Evolutionary conservation across 352 stramenopile species (phyloP).

Genomic region (Pythium apleroticum): DNA sequence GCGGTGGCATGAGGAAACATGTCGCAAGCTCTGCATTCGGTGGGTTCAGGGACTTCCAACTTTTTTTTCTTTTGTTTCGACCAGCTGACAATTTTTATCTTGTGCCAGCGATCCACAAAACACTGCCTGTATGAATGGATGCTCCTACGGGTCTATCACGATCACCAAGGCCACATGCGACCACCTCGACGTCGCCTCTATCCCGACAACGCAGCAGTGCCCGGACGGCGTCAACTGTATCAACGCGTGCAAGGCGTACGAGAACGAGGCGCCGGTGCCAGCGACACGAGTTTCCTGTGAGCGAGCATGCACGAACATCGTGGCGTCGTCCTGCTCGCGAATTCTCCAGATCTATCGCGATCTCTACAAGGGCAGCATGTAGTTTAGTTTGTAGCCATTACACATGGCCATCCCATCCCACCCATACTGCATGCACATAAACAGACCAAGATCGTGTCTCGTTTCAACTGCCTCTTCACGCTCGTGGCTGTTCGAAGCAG

Average conservation of each 20-base stretch:
- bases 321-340: conserved; percentile 56
- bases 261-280: conserved; percentile 46
- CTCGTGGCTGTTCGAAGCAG: not conserved
- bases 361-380: conserved; percentile 35
- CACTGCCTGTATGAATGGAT: conserved; percentile 72
- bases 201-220: conserved; percentile 37
- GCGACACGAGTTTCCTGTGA: conserved; percentile 55
- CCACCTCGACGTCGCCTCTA: conserved; percentile 33
- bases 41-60: conserved; percentile 18
- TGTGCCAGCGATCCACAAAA: conserved; percentile 52
- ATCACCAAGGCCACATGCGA: conserved; percentile 71
- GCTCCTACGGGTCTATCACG: conserved; percentile 70
- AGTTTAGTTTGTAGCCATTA: conserved; percentile 30
- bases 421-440: conserved; percentile 10
- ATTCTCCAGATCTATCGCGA: conserved; percentile 70
- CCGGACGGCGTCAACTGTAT: conserved; percentile 63
- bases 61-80: not conserved
- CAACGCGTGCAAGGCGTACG: conserved; percentile 57
- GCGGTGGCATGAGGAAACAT: conserved; percentile 74
- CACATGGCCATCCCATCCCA: not conserved
- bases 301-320: conserved; percentile 56
- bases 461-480: conserved; percentile 4
- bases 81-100: not conserved
- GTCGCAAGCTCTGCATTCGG: conserved; percentile 57
- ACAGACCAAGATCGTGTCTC: conserved; percentile 9